phyloP scores from a whole-genome alignment of 768 basidiomycete genomes.

The Leccinum broughii region DNA sequence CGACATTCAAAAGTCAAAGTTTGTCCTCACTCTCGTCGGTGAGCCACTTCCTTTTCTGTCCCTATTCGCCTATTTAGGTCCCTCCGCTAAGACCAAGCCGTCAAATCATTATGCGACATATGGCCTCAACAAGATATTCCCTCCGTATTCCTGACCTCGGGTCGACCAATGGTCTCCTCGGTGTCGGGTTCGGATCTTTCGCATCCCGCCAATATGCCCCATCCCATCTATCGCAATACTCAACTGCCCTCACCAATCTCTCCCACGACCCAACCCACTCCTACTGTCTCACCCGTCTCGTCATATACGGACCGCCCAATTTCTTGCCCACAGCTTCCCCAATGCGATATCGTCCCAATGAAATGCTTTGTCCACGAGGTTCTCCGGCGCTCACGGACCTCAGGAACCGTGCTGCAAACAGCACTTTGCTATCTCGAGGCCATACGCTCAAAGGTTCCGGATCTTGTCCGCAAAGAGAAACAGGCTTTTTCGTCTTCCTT shows the following conservation, averaged over 20 bases:
- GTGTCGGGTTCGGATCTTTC: slow-evolving; percentile 13
- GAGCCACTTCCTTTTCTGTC: slow-evolving; percentile 33
- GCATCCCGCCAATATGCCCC: slow-evolving; percentile 3
- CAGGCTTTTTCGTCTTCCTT: slow-evolving; percentile 41
- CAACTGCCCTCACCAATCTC: slow-evolving; percentile 58
- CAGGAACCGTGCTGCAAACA: slow-evolving; percentile 80
- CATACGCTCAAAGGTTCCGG: slow-evolving; percentile 68
- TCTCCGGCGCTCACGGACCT: slow-evolving; percentile 81
- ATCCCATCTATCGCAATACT: slow-evolving; percentile 29
- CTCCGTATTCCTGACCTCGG: slow-evolving; percentile 46
- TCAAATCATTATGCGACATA: slow-evolving; percentile 74
- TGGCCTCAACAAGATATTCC: slow-evolving; percentile 82
- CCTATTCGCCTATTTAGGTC: slow-evolving; percentile 11
- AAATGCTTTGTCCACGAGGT: slow-evolving; percentile 87
- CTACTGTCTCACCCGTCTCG: slow-evolving; percentile 31
- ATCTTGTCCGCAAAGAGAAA: slow-evolving; percentile 55
- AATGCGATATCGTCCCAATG: slow-evolving; percentile 53
- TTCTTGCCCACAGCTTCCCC: slow-evolving; percentile 13
- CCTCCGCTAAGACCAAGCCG: slow-evolving; percentile 63
- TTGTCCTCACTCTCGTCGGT: slow-evolving; percentile 72
- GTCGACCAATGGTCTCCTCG: slow-evolving; percentile 27
- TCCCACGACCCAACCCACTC: slow-evolving; percentile 43
- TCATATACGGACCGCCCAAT: slow-evolving; percentile 26
- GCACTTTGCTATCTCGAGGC: slow-evolving; percentile 88
- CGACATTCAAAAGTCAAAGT: slow-evolving; percentile 67